phyloP scores from a whole-genome alignment of 2,329 filamentous ascomycete genomes.

The Chaetomium strumarium region DNA sequence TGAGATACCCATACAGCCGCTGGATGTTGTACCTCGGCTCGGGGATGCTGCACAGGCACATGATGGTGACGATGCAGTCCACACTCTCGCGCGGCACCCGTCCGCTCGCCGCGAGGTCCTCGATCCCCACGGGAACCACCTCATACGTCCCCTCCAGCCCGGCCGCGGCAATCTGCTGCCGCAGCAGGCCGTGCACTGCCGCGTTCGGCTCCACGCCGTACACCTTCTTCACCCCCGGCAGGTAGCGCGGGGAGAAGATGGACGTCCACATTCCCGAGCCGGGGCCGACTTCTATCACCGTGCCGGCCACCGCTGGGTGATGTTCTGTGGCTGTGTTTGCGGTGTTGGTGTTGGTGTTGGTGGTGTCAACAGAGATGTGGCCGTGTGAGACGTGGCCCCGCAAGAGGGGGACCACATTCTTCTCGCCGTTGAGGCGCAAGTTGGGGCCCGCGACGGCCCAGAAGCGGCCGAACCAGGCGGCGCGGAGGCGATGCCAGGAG shows the following conservation, averaged over 20 bases:
- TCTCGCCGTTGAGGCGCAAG: conserved; percentile 38
- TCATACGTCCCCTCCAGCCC: conserved; percentile 54
- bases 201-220: conserved; percentile 61
- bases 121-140: conserved; percentile 57
- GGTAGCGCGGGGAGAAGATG: conserved; percentile 35
- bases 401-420: conserved; percentile 48
- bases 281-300: conserved; percentile 57
- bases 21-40: conserved; percentile 50
- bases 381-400: conserved; percentile 42
- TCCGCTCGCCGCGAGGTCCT: conserved; percentile 44
- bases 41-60: conserved; percentile 60
- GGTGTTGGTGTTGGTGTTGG: not conserved
- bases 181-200: conserved; percentile 44
- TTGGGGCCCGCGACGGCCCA: conserved; percentile 51
- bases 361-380: conserved; percentile 18
- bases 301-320: conserved; percentile 30
- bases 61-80: conserved; percentile 54
- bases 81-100: conserved; percentile 46
- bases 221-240: conserved; percentile 37
- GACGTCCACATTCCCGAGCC: conserved; percentile 56
- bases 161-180: conserved; percentile 41
- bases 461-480: conserved; percentile 56
- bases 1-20: conserved; percentile 52
- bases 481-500: conserved; percentile 37
- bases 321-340: conserved; percentile 17